These are phyloP conservation scores for Cadophora gregata DNA, from an alignment of 2,329 filamentous ascomycete genomes.

Conservation along the genomic window DNA sequence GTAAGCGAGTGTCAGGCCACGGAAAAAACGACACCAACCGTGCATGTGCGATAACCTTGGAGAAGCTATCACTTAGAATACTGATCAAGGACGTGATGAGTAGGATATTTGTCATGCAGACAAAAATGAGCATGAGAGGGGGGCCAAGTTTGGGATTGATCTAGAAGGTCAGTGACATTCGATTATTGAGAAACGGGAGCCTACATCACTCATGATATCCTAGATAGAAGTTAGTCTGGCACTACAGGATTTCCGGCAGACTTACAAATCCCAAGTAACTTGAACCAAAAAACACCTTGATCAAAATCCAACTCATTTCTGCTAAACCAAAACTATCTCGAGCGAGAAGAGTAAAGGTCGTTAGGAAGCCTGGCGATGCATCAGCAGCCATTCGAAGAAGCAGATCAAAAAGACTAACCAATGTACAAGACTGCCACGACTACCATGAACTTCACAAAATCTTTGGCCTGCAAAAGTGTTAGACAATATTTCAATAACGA, in stretches of 20 bases:
- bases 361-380: slow-evolving; percentile 69
- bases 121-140: slow-evolving; percentile 62
- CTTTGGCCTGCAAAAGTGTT: slow-evolving; percentile 65
- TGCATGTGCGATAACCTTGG: slow-evolving; percentile 62
- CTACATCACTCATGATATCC: slow-evolving; percentile 65
- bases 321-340: slow-evolving; percentile 68
- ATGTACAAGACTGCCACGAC: slow-evolving; percentile 83
- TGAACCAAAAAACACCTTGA: slow-evolving; percentile 82
- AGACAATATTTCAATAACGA: slow-evolving; percentile 22
- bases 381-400: not conserved
- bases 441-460: slow-evolving; percentile 85
- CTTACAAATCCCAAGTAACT: slow-evolving; percentile 74
- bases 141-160: slow-evolving; percentile 41
- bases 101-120: slow-evolving; percentile 78
- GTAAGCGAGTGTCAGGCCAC: not conserved
- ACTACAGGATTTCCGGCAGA: slow-evolving; percentile 28
- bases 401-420: slow-evolving; percentile 50
- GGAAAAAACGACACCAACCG: slow-evolving; percentile 1
- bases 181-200: slow-evolving; percentile 29
- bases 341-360: slow-evolving; percentile 82
- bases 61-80: slow-evolving; percentile 78
- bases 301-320: slow-evolving; percentile 77
- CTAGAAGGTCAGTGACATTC: slow-evolving; percentile 44
- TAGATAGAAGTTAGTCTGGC: slow-evolving; percentile 3
- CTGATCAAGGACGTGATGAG: slow-evolving; percentile 80